A percentile compares a stretch with the other conserved stretches of the same genome.
phyloP scores from a whole-genome alignment of 305 asterid species.

The Fraxinus dipetala region DNA sequence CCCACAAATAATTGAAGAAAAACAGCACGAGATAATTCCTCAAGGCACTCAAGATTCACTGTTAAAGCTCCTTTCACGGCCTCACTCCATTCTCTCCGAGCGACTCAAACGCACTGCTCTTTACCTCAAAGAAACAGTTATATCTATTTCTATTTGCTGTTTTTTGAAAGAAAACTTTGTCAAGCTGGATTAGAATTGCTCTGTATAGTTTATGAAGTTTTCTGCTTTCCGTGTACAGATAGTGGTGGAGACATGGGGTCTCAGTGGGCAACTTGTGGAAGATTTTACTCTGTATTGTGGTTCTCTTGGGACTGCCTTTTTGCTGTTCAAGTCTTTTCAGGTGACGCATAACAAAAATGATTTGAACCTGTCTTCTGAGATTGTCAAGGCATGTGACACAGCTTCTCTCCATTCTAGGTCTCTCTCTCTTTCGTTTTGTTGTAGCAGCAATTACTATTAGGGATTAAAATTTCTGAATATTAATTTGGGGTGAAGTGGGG shows the following conservation, averaged over 20 bases:
- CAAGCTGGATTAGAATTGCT: background rate
- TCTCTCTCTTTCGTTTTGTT: background rate
- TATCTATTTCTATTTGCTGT: background rate
- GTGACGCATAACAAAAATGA: slow-evolving; percentile 56
- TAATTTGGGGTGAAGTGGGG: background rate
- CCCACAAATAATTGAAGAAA: slow-evolving; percentile 29
- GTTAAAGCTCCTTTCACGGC: slow-evolving; percentile 49
- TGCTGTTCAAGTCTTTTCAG: slow-evolving; percentile 59
- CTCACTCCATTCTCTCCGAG: slow-evolving; percentile 38
- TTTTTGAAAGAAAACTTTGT: background rate
- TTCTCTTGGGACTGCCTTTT: slow-evolving; percentile 60
- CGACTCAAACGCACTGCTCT: slow-evolving; percentile 55
- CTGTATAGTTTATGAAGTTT: background rate
- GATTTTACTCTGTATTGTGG: slow-evolving; percentile 58
- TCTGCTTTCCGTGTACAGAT: slow-evolving; percentile 28
- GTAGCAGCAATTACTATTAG: background rate
- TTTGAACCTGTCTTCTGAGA: slow-evolving; percentile 54
- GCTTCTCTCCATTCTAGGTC: slow-evolving; percentile 53
- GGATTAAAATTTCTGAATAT: background rate
- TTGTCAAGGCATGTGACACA: slow-evolving; percentile 61
- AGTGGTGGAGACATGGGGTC: slow-evolving; percentile 63
- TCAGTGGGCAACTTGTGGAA: slow-evolving; percentile 39
- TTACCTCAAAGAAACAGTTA: slow-evolving; percentile 62
- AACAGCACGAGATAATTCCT: slow-evolving; percentile 19
- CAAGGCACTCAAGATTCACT: slow-evolving; percentile 57